phyloP scores from a whole-genome alignment of 768 basidiomycete species.

The Mrakia hoshinonis region DNA sequence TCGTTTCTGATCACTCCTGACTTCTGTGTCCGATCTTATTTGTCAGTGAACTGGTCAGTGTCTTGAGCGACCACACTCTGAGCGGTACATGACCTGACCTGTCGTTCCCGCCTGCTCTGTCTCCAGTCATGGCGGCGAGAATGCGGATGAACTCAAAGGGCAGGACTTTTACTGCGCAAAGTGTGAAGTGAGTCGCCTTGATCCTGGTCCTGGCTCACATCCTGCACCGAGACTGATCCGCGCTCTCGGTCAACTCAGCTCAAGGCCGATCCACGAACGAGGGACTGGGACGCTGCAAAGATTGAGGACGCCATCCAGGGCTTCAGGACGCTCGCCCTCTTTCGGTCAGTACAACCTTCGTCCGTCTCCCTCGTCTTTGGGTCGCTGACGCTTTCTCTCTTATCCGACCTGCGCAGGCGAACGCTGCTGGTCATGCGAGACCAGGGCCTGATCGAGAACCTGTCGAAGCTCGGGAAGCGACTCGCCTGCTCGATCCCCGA shows the following conservation, averaged over 20 bases:
- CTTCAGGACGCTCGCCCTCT: conserved; percentile 7
- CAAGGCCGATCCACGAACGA: background rate
- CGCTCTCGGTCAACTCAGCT: no score
- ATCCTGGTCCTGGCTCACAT: background rate
- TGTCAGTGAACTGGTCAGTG: background rate
- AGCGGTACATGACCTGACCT: no score
- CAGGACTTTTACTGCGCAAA: background rate
- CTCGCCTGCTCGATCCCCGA: background rate
- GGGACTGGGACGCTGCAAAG: background rate
- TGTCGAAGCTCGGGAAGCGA: background rate
- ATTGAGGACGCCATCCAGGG: background rate
- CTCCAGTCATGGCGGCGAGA: background rate
- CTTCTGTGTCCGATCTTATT: no score
- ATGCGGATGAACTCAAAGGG: background rate
- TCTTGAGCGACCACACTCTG: no score
- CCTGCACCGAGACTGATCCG: no score
- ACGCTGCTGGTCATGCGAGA: background rate
- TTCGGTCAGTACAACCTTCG: background rate
- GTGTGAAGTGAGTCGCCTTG: background rate
- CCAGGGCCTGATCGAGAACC: background rate
- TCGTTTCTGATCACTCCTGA: no score
- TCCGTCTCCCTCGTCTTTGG: background rate
- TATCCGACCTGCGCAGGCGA: background rate
- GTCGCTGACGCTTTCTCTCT: background rate
- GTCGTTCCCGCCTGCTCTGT: no score